Conservation (phyloP, 1,284 basidiomycete genomes). For the Ustilago xerochloae region DNA sequence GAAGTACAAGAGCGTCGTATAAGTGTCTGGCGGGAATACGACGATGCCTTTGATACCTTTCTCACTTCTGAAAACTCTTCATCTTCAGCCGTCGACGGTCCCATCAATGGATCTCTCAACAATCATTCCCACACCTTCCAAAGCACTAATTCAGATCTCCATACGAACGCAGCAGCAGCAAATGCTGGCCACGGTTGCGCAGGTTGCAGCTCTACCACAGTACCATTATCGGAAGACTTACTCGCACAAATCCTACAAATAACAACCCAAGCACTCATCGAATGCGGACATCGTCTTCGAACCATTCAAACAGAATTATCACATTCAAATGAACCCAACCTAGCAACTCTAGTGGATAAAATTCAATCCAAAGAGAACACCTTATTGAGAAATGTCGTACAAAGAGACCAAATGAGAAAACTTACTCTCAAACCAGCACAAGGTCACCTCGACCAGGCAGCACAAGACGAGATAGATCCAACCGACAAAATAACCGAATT, state of each 20-base stretch:
- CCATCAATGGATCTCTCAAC: constrained; percentile 28
- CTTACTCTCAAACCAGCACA: constrained; percentile 1
- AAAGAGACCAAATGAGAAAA: constrained; percentile 46
- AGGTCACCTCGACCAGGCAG: too few species aligned
- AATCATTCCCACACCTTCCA: neutral
- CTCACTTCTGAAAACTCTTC: constrained; percentile 10
- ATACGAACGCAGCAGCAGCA: neutral
- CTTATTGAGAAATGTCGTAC: constrained; percentile 30
- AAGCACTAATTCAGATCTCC: neutral
- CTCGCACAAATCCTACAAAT: constrained; percentile 50
- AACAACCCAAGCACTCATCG: constrained; percentile 51
- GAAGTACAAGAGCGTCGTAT: constrained; percentile 54
- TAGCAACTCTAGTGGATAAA: constrained; percentile 28
- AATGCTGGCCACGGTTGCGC: constrained; percentile 8
- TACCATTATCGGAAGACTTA: constrained; percentile 30
- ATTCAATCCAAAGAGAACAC: constrained; percentile 46
- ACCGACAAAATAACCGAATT: constrained; percentile 16
- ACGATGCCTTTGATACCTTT: constrained; percentile 47
- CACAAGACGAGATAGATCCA: neutral
- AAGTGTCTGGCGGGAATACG: constrained; percentile 52
- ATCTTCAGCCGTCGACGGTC: neutral
- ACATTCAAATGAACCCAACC: constrained; percentile 11
- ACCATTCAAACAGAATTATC: constrained; percentile 45
- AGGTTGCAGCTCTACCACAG: constrained; percentile 24
- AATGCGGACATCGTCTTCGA: constrained; percentile 44